A percentile compares a stretch with the other conserved stretches of the same genome.
These are phyloP conservation scores for Colletotrichum karsti DNA, from an alignment of 2,329 filamentous ascomycete species.

Conservation along the genomic window DNA sequence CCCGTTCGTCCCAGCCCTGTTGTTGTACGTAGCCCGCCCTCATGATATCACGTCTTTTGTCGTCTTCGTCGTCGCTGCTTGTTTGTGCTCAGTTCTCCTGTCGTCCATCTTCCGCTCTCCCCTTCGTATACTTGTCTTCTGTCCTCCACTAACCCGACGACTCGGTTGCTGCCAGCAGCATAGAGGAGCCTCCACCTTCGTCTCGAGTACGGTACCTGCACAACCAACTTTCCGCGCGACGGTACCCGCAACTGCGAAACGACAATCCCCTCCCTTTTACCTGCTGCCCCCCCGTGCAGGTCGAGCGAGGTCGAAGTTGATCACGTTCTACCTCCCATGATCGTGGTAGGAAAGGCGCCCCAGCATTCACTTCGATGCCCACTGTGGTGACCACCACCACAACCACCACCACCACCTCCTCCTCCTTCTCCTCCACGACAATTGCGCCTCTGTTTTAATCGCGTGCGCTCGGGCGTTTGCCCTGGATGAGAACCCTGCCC, in stretches of 20 bases:
- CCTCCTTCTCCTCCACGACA: background rate
- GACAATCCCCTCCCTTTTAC: slow-evolving; percentile 8
- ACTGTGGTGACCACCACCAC: slow-evolving; percentile 3
- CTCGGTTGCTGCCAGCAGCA: slow-evolving; percentile 20
- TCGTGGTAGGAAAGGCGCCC: background rate
- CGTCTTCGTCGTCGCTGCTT: slow-evolving; percentile 8
- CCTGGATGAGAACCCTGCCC: slow-evolving; percentile 12
- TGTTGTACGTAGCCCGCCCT: slow-evolving; percentile 26
- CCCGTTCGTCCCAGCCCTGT: slow-evolving; percentile 28
- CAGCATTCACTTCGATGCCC: slow-evolving; percentile 14
- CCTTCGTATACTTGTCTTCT: background rate
- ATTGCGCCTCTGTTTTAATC: slow-evolving; percentile 9
- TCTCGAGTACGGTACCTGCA: slow-evolving; percentile 25
- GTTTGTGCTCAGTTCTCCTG: slow-evolving; percentile 16
- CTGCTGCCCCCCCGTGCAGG: slow-evolving; percentile 1
- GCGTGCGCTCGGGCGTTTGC: background rate
- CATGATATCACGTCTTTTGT: slow-evolving; percentile 24
- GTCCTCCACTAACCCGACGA: slow-evolving; percentile 18
- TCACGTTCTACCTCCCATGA: slow-evolving; percentile 1
- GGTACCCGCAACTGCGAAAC: slow-evolving; percentile 29
- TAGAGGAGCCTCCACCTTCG: slow-evolving; percentile 26
- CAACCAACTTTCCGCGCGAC: slow-evolving; percentile 26
- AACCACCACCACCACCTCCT: too few relatives aligned
- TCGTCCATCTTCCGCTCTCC: background rate
- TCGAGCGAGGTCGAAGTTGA: background rate